Conservation (phyloP, 345 rosid genomes). For the Populus pruinosa region DNA sequence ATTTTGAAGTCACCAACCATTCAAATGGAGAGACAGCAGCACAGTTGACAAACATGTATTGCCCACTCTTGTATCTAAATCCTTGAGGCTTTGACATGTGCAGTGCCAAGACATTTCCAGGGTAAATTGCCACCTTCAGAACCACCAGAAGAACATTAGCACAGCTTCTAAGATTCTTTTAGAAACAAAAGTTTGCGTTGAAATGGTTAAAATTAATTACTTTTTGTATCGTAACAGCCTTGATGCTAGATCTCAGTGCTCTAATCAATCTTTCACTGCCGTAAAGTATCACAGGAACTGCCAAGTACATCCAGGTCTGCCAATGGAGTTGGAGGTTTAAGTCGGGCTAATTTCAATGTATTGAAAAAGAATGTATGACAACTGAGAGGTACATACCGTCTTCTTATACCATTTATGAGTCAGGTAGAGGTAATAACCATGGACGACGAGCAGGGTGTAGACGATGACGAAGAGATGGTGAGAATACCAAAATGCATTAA, state of each 20-base stretch:
- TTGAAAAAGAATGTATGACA: background rate
- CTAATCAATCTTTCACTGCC: conserved; percentile 56
- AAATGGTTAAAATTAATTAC: conserved; percentile 20
- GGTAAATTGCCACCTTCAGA: conserved; percentile 60
- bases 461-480: conserved; percentile 76
- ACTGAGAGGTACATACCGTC: conserved; percentile 39
- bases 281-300: conserved; percentile 55
- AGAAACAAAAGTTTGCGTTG: background rate
- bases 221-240: conserved; percentile 59
- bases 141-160: background rate
- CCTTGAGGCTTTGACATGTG: conserved; percentile 73
- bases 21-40: conserved; percentile 84
- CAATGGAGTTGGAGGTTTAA: background rate
- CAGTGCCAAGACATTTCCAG: conserved; percentile 73
- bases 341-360: background rate
- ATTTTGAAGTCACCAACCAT: conserved; percentile 34
- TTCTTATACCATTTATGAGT: conserved; percentile 55
- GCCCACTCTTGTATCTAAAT: conserved; percentile 83
- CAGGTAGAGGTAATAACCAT: conserved; percentile 61
- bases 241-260: conserved; percentile 67
- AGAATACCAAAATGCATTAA: conserved; percentile 87
- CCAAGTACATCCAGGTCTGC: conserved; percentile 85
- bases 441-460: conserved; percentile 60
- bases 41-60: conserved; percentile 77
- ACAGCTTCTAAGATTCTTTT: background rate